Evolutionary conservation across 495 filamentous ascomycete genomes (phyloP), one percentile per base, ranked within the genome.

Genomic region (Hapsidospora chrysogenum): DNA sequence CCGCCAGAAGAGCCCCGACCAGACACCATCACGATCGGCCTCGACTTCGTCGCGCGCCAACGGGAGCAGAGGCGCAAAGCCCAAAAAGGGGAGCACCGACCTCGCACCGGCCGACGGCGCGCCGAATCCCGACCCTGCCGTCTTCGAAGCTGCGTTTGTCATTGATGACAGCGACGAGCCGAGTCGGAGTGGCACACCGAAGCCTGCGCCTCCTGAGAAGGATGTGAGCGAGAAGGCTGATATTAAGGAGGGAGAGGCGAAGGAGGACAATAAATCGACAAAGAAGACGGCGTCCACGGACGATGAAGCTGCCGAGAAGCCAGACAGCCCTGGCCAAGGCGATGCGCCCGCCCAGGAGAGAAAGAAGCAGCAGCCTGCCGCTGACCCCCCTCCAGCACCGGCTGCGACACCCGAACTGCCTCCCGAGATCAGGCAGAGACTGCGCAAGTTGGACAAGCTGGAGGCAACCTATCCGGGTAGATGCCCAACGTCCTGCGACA

Each of bases 381-480:
- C 36, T 28, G 21, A 31, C 17, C 15, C 18, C 4, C 17, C 17
- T 16, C 3, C 31, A 7, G 4, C 31, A 9, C 3, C 31, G 9
- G 7, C 17, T 3, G 8, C 16, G 17, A 39, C 57, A 3, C 32
- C 58, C n/a, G 82, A 86, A 23, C 54, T 97, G 14, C 70, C 89
- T 1, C 62, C 70, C 20, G 81, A 93, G 23, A 64, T 94, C 4
- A 69, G 65, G 20, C 65, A 72, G 15, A 76, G 69, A 49, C 51
- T 93, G 23, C 64, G 76, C 27, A 84, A 79, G 53, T 59, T 95
- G 20, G 84, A 85, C 33, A 93, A 80, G 49, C 50, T 95, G n/a
- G 85, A 94, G 45, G 60, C 73, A 6, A 78, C 76, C 43, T 94
- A 94, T 53, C 70, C 78, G 50, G 85, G 85, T 87, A 67, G 29